Base-by-base conservation (phyloP, 768 basidiomycete genomes). In the Hortiboletus flavorubellus region DNA sequence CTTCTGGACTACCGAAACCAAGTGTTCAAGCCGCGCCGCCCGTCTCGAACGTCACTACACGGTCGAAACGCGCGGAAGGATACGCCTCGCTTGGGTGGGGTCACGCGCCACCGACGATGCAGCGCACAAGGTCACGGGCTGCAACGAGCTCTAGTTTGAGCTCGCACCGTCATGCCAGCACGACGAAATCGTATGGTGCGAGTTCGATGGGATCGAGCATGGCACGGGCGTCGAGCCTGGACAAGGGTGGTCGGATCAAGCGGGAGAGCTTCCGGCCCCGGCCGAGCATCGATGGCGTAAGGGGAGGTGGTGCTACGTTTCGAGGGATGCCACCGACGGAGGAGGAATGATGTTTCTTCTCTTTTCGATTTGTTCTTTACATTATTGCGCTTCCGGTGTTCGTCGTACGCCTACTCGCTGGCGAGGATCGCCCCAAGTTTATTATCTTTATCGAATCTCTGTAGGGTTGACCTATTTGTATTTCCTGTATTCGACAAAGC, bases 201-300 rank as follows among this genome's bases (percentile, higher is more conserved):
- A 53, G 34, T 30, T 53, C 65, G 35, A 37, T 54, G 49, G 50
- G 46, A 10, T 48, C 58, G 30, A 54, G 42, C 31, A 42, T 46
- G 18, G n/a, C 52, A 38, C 68, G 63, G 7, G 49, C 61, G 8
- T 42, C 47, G 21, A 59, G 58, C 41, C 29, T 54, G 40, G 76
- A 75, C 68, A 85, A 83, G 63, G 78, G 79, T 31, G 70, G 77
- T 39, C 72, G 83, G 48, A 80, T 81, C 39, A 72, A 78, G 55
- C 77, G 86, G 59, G 90, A 93, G 73, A 93, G 90, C 69, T 93
- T 93, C 70, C 89, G 83, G 66, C 91, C 91, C 10, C 77, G 91
- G 35, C 82, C 89, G 41, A 92, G 90, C 62, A 70, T 84, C 18
- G 90, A 91, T 59, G 75, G 71, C 0, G 42, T 58, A 52, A 54